These are phyloP conservation scores for Pythium inflatum DNA, from an alignment of 352 stramenopile species.

Conservation along the genomic window DNA sequence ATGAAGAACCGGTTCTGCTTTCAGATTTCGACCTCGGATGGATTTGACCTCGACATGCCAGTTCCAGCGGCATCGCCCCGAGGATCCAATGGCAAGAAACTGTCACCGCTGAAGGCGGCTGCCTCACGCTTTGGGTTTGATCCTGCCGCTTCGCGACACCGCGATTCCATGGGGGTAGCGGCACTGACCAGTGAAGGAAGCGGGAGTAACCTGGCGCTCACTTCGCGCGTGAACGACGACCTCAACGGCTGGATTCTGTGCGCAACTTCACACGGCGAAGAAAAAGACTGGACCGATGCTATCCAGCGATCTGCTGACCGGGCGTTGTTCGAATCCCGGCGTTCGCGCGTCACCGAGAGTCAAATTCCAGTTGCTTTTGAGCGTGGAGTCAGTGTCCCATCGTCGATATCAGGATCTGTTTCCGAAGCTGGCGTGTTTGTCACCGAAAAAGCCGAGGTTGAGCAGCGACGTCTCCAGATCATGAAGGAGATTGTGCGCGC, in stretches of 20 bases:
- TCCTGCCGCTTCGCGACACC: background rate
- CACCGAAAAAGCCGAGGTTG: slow-evolving; percentile 58
- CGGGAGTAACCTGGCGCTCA: slow-evolving; percentile 20
- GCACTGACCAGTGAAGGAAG: slow-evolving; percentile 37
- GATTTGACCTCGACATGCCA: slow-evolving; percentile 23
- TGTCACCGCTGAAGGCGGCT: slow-evolving; percentile 69
- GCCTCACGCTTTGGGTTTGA: slow-evolving; percentile 42
- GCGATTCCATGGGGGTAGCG: slow-evolving; percentile 33
- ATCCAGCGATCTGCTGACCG: slow-evolving; percentile 75
- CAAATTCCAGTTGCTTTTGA: slow-evolving; percentile 48
- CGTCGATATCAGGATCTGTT: background rate
- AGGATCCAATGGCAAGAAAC: slow-evolving; percentile 39
- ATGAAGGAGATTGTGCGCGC: slow-evolving; percentile 85
- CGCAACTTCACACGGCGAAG: slow-evolving; percentile 62
- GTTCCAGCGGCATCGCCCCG: background rate
- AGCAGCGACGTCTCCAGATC: slow-evolving; percentile 72
- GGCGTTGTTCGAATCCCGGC: slow-evolving; percentile 58
- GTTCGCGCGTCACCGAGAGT: slow-evolving; percentile 61
- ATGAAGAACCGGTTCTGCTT: slow-evolving; percentile 83
- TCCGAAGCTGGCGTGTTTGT: slow-evolving; percentile 35
- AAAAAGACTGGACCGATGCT: slow-evolving; percentile 64
- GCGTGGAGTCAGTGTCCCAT: slow-evolving; percentile 41
- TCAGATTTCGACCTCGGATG: slow-evolving; percentile 64
- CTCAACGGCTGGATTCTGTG: slow-evolving; percentile 74
- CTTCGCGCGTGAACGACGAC: slow-evolving; percentile 21